These are phyloP conservation scores for Rosa rugosa DNA, from an alignment of 306 rosid genomes.

Conservation along the genomic window DNA sequence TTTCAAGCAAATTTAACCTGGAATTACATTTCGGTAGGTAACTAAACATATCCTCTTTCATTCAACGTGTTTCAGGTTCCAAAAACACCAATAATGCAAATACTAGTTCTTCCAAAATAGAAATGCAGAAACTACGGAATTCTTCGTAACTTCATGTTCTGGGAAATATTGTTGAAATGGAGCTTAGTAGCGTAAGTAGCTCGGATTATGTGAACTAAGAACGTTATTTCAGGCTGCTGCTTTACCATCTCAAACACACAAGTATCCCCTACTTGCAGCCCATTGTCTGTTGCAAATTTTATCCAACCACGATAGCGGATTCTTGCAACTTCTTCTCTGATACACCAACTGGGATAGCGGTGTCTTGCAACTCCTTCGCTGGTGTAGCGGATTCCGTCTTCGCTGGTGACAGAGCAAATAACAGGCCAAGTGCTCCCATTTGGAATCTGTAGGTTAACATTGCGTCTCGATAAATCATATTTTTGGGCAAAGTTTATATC, in stretches of 20 bases:
- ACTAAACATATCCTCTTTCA: neutral
- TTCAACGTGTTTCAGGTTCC: neutral
- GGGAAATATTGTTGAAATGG: neutral
- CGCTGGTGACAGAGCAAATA: neutral
- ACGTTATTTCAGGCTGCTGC: neutral
- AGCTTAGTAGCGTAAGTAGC: neutral
- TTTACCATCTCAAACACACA: neutral
- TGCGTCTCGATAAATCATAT: no score
- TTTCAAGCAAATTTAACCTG: neutral
- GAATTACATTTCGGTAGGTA: neutral
- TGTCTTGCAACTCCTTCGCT: neutral
- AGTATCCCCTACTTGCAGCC: neutral
- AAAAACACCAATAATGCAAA: neutral
- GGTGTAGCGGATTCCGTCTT: neutral
- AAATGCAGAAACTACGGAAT: neutral
- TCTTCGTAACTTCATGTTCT: no score
- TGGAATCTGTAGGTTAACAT: neutral
- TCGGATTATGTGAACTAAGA: neutral
- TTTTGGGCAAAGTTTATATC: neutral
- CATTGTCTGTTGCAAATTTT: neutral
- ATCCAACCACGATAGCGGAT: neutral
- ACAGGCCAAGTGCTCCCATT: neutral
- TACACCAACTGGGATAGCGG: neutral
- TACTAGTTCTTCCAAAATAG: neutral
- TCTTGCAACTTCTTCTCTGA: neutral